Base-by-base conservation (phyloP, 1,284 basidiomycete species). In the Bjerkandera adusta region DNA sequence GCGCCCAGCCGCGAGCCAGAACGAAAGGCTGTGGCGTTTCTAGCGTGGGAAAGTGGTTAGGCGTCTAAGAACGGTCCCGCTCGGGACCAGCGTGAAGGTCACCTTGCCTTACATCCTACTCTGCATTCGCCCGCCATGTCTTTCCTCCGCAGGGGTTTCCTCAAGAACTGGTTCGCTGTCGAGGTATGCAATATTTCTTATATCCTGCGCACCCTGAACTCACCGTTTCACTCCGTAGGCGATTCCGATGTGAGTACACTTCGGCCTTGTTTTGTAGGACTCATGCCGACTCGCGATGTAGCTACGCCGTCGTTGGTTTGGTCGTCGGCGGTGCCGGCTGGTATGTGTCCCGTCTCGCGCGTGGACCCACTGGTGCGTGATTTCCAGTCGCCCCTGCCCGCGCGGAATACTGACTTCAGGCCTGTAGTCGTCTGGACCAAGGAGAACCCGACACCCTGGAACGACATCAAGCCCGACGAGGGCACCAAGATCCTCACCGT, bases 101-200 rank as follows among this genome's bases (percentile, higher is more conserved):
- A n/a, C n/a, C n/a, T n/a, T n/a, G n/a, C n/a, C n/a, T n/a, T n/a
- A n/a, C n/a, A n/a, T 47, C 37, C 44, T 10, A 42, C 33, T 26
- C 22, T 44, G 16, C 35, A 37, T 34, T 47, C 43, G 29, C 26
- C 47, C 50, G 52, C 45, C 44, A 65, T 65, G 65, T 58, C 65
- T 5, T 46, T 25, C 42, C 18, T 64, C 30, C 58, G 63, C 30
- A 64, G 48, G 44, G 44, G 58, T 16, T 76, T 84, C 58, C 74
- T 85, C 76, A 85, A 77, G 70, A 73, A 89, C 69, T 90, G 88
- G 87, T 89, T 76, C 61, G 87, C 87, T 69, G 72, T 90, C 57
- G 87, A 90, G 84, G 88, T 87, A 52, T 22, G 69, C 65, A 36
- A 15, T 43, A 13, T 24, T 46, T 36, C 29, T 53, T 12, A 34